phyloP scores from a whole-genome alignment of 257 asterid genomes.

The Striga asiatica region DNA sequence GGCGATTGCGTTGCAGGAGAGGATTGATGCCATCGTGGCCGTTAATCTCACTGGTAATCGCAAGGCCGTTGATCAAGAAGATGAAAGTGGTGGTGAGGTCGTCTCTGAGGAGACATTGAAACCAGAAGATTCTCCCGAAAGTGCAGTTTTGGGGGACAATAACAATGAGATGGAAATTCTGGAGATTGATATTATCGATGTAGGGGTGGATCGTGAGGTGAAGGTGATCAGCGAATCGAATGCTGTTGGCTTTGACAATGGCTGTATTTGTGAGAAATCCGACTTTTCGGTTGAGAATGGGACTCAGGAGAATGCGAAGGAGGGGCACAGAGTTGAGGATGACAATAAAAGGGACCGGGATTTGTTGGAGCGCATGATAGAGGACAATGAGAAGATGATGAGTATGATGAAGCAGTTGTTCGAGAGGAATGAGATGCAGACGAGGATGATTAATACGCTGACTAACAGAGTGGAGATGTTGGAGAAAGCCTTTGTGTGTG shows the following conservation, averaged over 20 bases:
- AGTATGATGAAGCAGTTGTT: constrained; percentile 40
- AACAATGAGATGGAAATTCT: neutral
- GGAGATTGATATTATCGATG: constrained; percentile 13
- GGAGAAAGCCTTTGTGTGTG: constrained; percentile 55
- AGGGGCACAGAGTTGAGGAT: no score
- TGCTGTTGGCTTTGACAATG: neutral
- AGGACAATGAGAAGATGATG: constrained; percentile 59
- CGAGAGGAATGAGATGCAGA: constrained; percentile 41
- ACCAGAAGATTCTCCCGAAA: neutral
- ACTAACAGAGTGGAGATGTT: constrained; percentile 38
- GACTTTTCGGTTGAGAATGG: no score
- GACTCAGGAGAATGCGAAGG: neutral
- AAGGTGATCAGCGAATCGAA: neutral
- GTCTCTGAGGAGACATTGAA: neutral
- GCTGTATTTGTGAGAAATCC: neutral
- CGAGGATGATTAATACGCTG: constrained; percentile 27
- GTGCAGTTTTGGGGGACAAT: neutral
- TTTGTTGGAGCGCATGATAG: constrained; percentile 43
- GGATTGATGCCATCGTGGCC: constrained; percentile 33
- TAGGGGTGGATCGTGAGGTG: constrained; percentile 22
- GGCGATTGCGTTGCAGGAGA: constrained; percentile 64
- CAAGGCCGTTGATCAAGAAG: neutral
- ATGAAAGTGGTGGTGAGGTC: neutral
- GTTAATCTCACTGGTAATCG: constrained; percentile 9
- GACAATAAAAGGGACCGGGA: constrained; percentile 20